Evolutionary conservation across 1,139 yeast genomes (phyloP), one percentile per base, ranked within the genome.

Genomic region (Lizanozyma gosingica): DNA sequence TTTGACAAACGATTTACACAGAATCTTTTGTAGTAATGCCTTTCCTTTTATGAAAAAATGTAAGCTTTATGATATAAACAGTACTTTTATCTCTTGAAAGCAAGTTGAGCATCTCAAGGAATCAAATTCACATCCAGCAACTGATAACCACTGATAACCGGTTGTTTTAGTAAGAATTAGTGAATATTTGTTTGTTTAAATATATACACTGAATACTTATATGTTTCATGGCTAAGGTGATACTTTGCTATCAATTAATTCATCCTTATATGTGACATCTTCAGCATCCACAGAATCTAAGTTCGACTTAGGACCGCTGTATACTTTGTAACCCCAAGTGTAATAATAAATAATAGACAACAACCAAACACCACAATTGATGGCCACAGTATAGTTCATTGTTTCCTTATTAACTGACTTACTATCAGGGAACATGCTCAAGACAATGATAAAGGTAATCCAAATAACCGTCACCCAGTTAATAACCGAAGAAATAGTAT

Each of bases 341-440:
- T 47, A 62, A 45, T 53, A 64, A 44, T 64, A 63, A 1, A 54
- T 18, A 17, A 57, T 36, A 2, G 66, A 48, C 36, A 64, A 15
- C 48, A 52, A 46, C 67, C 65, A 71, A 29, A 59, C 63, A 38
- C 62, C 72, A 47, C 52, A 60, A 47, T 60, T 63, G 35, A 65
- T 60, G 9, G 54, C 70, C 37, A 52, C 49, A 3, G 70, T 63
- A 44, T 65, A 65, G 46, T 65, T 65, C 71, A 65, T 65, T 15
- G 63, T 49, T 3, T 55, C 53, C 37, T 52, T 51, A 38, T 56
- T 55, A 3, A 63, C 67, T 1, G 40, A 17, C 35, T 47, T 55
- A n/a, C 42, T 45, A 44, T 61, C 63, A 1, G 70, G 70, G 54
- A 65, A 64, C 74, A 70, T 68, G 14, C 52, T 51, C 58, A 71